Percentiles rank a stretch among this genome's conserved stretches.
phyloP scores from a whole-genome alignment of 306 rosid genomes.

The Abrus precatorius region DNA sequence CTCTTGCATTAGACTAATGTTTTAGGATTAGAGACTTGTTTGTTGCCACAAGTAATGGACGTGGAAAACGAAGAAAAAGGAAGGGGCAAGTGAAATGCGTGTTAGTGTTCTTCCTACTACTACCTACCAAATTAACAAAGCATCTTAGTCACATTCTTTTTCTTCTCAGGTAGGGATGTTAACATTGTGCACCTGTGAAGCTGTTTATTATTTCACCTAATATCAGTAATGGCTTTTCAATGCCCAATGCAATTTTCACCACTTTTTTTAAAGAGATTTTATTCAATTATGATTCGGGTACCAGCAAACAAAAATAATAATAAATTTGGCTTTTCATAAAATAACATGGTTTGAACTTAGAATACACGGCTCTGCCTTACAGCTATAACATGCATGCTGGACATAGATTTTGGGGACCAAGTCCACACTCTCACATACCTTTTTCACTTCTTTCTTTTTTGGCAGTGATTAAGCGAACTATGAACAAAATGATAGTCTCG shows the following conservation, averaged over 20 bases:
- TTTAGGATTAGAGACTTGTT: conserved; percentile 9
- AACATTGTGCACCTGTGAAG: conserved; percentile 43
- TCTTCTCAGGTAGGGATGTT: conserved; percentile 42
- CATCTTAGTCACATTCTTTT: conserved; percentile 30
- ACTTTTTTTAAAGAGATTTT: neutral
- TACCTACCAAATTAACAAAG: conserved; percentile 43
- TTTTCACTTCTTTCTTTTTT: neutral
- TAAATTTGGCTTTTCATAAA: neutral
- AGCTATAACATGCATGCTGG: neutral
- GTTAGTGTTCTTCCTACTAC: conserved; percentile 33
- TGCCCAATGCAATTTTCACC: neutral
- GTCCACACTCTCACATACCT: neutral
- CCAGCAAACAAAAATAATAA: neutral
- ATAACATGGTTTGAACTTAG: neutral
- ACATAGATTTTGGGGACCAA: neutral
- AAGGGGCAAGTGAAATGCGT: conserved; percentile 34
- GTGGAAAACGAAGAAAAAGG: conserved; percentile 33
- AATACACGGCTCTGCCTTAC: neutral
- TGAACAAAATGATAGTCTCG: neutral
- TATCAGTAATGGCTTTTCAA: neutral
- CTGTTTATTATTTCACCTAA: conserved; percentile 46
- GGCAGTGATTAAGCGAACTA: neutral
- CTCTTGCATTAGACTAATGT: neutral
- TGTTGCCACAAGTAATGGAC: conserved; percentile 45
- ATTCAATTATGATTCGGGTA: neutral